Base-by-base conservation (phyloP, 2,329 filamentous ascomycete species). In the Aureobasidium sp. region DNA sequence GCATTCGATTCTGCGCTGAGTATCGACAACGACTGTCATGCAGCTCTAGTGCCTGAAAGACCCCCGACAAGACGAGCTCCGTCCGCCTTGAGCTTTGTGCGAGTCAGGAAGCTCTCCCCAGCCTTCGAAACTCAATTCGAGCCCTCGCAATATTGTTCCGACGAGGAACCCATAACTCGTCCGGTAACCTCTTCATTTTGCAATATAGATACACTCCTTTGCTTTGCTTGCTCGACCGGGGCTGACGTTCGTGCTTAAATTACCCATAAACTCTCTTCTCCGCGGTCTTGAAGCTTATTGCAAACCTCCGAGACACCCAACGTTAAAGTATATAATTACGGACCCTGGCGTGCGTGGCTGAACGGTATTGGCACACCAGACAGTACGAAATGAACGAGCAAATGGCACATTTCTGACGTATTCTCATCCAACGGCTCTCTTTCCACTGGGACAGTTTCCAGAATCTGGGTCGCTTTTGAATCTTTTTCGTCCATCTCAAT, bases 81-180 rank as follows among this genome's bases (percentile, higher is more conserved):
- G 25, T 37, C 37, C 48, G 48, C 48, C 48, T 51, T 49, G 45
- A 30, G 44, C 44, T 51, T 41, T 51, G 48, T 51, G 37, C 48
- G 48, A 51, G 48, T 51, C 48, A 51, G 35, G 6, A 14, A 38
- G 14, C 11, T 27, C n/a, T 21, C 16, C 34, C 34, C 44, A 49
- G 39, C 34, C 24, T 37, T 22, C 17, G 17, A 34, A 45, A 45
- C 17, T 32, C 41, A 45, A 45, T 34, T 24, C 41, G 24, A 45
- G 16, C 41, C 41, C 34, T 45, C 41, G n/a, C n/a, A n/a, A n/a
- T n/a, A n/a, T n/a, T n/a, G n/a, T n/a, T 45, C 24, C 19, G 41
- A 24, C 41, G 12, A n/a, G n/a, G n/a, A n/a, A n/a, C 4, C 38
- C 22, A 32, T 24, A 45, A 32, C 41, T 45, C 39, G 39, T 42